Base-by-base conservation (phyloP, 1,139 yeast genomes). In the Yamadazyma spencermartinsiae region DNA sequence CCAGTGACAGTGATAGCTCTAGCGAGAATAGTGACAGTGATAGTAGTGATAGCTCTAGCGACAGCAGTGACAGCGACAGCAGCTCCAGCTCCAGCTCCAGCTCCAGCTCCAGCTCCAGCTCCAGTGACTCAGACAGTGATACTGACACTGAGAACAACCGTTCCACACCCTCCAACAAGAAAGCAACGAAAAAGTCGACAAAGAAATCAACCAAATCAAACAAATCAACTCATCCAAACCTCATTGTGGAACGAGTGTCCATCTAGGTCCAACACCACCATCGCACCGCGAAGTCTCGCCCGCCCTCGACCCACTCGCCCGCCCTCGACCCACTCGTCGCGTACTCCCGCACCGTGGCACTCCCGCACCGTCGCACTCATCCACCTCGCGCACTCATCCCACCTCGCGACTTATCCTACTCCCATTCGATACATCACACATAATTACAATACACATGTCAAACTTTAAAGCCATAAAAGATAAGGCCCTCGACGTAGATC, bases 401-500 rank as follows among this genome's bases (percentile, higher is more conserved):
- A 19, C 21, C 9, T 6, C 6, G 21, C 21, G 21, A 19, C n/a
- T n/a, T 24, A 7, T 14, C 32, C 5, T 17, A 11, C n/a, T 27
- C 25, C n/a, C 31, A 31, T 25, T 15, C 53, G n/a, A 20, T 20
- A 20, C 23, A 20, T 20, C 23, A 20, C 10, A 7, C 23, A 20
- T 20, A 7, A 20, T 20, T 10, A 20, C n/a, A n/a, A 9, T 52
- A 56, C 45, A 45, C 33, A 55, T 56, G 35, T 44, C 54, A 35
- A 51, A 54, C 38, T 50, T 62, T 46, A 54, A 49, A 37, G 34
- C 56, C 13, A 53, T 72, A 37, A 61, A 55, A 40, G 81, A 80
- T 48, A 72, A 71, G 50, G 78, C 82, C 15, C 65, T 68, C 37
- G 86, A 80, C 49, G 82, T 83, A 17, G 96, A 88, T 52, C 86